Base-by-base conservation (phyloP, 371 early-diverging fungal genomes). In the Lichtheimia ramosa region DNA sequence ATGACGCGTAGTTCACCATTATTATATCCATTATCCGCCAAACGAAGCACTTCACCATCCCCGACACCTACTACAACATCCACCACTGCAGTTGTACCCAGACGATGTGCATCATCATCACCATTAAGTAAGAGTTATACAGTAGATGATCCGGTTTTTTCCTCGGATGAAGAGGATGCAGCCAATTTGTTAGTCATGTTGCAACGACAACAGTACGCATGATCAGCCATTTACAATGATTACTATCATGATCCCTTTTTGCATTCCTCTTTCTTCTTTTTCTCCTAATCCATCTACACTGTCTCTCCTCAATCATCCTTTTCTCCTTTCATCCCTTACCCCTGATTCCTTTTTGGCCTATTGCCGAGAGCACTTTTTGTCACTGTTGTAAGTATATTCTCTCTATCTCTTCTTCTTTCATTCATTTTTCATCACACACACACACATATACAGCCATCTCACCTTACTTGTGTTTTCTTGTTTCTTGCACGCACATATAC, bases 141-240 rank as follows among this genome's bases (percentile, higher is more conserved):
- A 2, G 34, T 34, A 2, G 34, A 34, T 10, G 34, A 34, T 34
- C 34, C 34, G 34, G 18, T 21, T 5, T 59, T 68, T 14, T 63
- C 63, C 24, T 61, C 62, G 15, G 64, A 70, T 27, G 79, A 79
- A 61, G 70, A 75, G 51, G 71, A 71, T 58, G 79, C 73, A 14
- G 76, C 79, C 1, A 69, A 73, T 53, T 51, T 79, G 14, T 59
- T 79, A 43, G 75, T 79, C 18, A 79, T 79, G 79, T 68, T 79
- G 15, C 79, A 34, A 34, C 34, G 34, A 75, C 48, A 67, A 59
- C 39, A 34, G 10, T 48, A 56, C 43, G 20, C 43, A 46, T 46
- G 46, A 46, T 46, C n/a, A 18, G 16, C 16, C 21, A n/a, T 18
- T 27, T 51, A 23, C 14, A 25, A 15, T 25, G 21, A 15, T 51